These are phyloP conservation scores for Lepraria neglecta DNA, from an alignment of 495 filamentous ascomycete genomes.

Conservation along the genomic window DNA sequence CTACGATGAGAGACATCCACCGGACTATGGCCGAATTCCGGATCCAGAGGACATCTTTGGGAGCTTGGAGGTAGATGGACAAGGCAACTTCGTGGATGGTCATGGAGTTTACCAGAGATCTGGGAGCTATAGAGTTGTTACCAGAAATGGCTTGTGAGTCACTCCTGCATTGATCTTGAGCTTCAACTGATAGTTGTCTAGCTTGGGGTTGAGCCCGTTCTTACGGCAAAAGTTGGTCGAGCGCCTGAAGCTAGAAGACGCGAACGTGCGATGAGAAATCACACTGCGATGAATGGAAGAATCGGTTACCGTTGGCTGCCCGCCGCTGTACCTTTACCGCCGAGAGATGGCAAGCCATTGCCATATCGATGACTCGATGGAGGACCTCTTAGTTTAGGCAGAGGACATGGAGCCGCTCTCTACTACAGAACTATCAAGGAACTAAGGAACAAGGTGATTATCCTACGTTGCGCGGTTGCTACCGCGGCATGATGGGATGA, in stretches of 20 bases:
- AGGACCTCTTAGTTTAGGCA: too few relatives aligned
- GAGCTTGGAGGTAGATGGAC: conserved; percentile 75
- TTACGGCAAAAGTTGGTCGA: conserved; percentile 52
- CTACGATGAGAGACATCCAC: conserved; percentile 72
- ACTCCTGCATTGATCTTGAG: not conserved
- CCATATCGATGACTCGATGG: too few relatives aligned
- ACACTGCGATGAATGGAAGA: not conserved
- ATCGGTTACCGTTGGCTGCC: too few relatives aligned
- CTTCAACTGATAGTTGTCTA: conserved; percentile 26
- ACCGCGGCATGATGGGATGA: too few relatives aligned
- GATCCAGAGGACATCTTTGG: conserved; percentile 90
- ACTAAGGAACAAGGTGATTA: too few relatives aligned
- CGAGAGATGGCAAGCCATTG: not conserved
- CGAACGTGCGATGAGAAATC: conserved; percentile 6
- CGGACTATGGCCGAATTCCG: conserved; percentile 85
- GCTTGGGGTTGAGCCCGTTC: conserved; percentile 52
- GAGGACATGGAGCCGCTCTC: too few relatives aligned
- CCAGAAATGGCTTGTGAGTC: conserved; percentile 56
- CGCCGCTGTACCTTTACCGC: not conserved
- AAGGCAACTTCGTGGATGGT: conserved; percentile 61
- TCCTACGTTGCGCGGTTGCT: too few relatives aligned
- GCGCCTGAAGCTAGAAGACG: conserved; percentile 22
- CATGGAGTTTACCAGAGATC: conserved; percentile 53
- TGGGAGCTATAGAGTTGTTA: conserved; percentile 55
- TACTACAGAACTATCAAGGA: too few relatives aligned